Percentiles rank a stretch among this genome's conserved stretches.
phyloP scores from a whole-genome alignment of 2,329 filamentous ascomycete species.

The Escovopsis sp. region DNA sequence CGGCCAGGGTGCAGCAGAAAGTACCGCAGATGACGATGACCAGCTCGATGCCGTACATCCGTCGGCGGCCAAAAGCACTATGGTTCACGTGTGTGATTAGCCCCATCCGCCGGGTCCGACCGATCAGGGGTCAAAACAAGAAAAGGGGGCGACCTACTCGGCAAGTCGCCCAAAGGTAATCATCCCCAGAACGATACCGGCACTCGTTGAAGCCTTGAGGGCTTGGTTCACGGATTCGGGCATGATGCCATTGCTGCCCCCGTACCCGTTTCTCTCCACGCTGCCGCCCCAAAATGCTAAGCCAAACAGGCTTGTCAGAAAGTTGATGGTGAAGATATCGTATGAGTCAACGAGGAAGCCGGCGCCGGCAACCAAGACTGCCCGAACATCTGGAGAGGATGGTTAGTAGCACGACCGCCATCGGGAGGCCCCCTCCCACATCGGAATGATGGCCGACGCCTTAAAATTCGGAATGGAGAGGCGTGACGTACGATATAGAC shows the following conservation, averaged over 20 bases:
- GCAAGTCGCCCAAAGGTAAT: conserved; percentile 64
- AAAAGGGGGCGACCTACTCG: conserved; percentile 29
- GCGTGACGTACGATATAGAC: conserved; percentile 44
- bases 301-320: conserved; percentile 57
- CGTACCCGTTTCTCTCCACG: conserved; percentile 28
- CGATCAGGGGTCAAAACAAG: neutral
- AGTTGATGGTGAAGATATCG: conserved; percentile 66
- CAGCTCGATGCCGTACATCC: conserved; percentile 70
- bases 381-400: conserved; percentile 42
- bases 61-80: conserved; percentile 53
- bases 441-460: neutral
- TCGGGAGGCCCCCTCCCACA: no score
- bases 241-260: conserved; percentile 39
- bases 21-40: conserved; percentile 59
- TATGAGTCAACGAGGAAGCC: conserved; percentile 79
- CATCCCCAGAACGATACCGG: conserved; percentile 66
- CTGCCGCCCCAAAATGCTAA: conserved; percentile 56
- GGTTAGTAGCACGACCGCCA: no score
- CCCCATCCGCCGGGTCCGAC: neutral
- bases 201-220: conserved; percentile 69
- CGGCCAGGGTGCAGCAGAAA: conserved; percentile 49
- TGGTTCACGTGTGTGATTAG: neutral
- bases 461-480: neutral
- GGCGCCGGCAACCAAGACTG: conserved; percentile 61
- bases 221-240: conserved; percentile 54